Conservation (phyloP, 306 rosid species). For the Astragalus membranaceus region DNA sequence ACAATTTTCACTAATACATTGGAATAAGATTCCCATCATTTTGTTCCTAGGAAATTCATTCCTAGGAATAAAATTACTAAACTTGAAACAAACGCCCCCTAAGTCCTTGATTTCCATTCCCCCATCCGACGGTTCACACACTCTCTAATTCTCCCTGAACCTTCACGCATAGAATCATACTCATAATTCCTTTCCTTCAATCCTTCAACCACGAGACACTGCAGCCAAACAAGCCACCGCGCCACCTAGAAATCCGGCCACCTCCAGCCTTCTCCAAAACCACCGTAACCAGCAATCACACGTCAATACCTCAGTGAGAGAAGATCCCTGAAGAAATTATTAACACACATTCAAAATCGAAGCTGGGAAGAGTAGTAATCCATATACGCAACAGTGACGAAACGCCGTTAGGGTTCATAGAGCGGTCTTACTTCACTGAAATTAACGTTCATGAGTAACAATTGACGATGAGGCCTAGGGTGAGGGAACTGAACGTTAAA, state of each 20-base stretch:
- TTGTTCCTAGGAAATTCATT: too few species aligned
- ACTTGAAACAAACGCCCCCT: too few species aligned
- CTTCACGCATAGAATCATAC: not conserved
- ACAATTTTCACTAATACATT: too few species aligned
- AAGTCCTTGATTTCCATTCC: not conserved
- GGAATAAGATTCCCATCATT: too few species aligned
- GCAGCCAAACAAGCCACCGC: too few species aligned
- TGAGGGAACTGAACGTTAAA: not conserved
- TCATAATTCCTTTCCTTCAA: too few species aligned
- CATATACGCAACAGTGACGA: not conserved
- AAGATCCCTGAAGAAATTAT: not conserved
- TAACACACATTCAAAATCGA: not conserved
- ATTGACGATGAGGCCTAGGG: conserved; percentile 1
- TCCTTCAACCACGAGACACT: too few species aligned
- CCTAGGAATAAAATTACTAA: too few species aligned
- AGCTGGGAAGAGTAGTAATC: not conserved
- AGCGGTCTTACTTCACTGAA: not conserved
- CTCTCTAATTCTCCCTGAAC: not conserved
- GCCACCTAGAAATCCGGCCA: not conserved
- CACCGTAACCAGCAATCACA: not conserved
- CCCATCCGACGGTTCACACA: not conserved
- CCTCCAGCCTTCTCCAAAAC: not conserved
- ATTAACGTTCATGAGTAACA: not conserved
- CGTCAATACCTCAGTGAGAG: not conserved
- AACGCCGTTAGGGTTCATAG: not conserved